Evolutionary conservation across 2,329 filamentous ascomycete genomes (phyloP), one percentile per base, ranked within the genome.

Genomic region (Leptographium procerum): DNA sequence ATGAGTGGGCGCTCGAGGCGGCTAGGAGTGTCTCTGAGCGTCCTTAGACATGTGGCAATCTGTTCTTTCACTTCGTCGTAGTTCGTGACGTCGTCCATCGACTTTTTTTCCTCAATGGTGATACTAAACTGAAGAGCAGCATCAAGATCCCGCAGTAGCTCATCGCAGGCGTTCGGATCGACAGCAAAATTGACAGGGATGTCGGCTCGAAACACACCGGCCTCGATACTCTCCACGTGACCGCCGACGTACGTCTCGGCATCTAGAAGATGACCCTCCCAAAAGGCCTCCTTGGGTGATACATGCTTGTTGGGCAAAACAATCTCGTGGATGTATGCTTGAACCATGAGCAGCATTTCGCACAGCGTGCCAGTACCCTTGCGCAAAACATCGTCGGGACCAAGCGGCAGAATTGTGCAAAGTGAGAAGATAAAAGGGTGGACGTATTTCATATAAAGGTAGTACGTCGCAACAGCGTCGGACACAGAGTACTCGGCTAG

Each of bases 361-460:
- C 94, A 99, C n/a, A 99, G 81, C 0, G 94, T 99, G 71, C 94
- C 94, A 0, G 94, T 99, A 69, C 94, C 94, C 71, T 99, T 99
- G 64, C 94, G 84, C 66, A 97, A 72, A 1, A 91, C 89, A 68
- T 97, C 94, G 67, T 99, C 92, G 36, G 91, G 90, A 51, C 89
- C 90, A 1, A 99, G 79, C 0, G 94, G 94, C 69, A 99, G 79
- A 74, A 99, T 96, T 1, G 91, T 99, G 73, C 94, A 99, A 0
- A 99, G 77, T 1, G 95, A 97, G 79, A 99, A 99, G 70, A 99
- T 94, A 76, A 99, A 99, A 4, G 94, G 94, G 70, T 99, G 94
- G n/a, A 99, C 89, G 71, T 99, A 99, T 86, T 99, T 99, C 95
- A 99, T 99, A 79, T 99, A 99, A 62, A 99, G 77, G 69, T 99